Percentiles rank a stretch among this genome's conserved stretches.
phyloP scores from a whole-genome alignment of 208 protist species.

The Vickermania spadyakhi region DNA sequence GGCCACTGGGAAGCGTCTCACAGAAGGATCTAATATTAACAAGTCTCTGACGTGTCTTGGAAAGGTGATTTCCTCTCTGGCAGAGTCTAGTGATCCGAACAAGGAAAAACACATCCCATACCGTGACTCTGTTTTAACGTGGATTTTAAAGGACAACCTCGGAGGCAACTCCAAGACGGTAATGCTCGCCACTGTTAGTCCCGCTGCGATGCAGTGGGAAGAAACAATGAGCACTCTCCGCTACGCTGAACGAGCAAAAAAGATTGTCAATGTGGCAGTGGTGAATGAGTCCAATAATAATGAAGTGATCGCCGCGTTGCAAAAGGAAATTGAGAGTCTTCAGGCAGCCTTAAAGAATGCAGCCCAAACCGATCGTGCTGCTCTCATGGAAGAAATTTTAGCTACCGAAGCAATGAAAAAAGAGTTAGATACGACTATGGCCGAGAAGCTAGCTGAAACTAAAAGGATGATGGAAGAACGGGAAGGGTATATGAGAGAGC shows the following conservation, averaged over 20 bases:
- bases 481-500: conserved; percentile 49
- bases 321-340: conserved; percentile 53
- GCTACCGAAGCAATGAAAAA: conserved; percentile 61
- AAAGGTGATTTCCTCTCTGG: conserved; percentile 39
- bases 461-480: conserved; percentile 59
- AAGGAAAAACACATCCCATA: conserved; percentile 70
- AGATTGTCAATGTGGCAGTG: conserved; percentile 80
- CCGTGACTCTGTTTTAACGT: conserved; percentile 82
- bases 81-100: conserved; percentile 25
- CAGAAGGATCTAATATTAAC: conserved; percentile 83
- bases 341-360: conserved; percentile 39
- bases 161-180: conserved; percentile 92
- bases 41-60: conserved; percentile 45
- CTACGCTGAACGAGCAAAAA: conserved; percentile 64
- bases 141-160: conserved; percentile 75
- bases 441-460: conserved; percentile 59
- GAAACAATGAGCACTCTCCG: conserved; percentile 74
- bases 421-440: conserved; percentile 53
- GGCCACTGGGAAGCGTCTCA: conserved; percentile 58
- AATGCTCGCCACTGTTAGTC: conserved; percentile 67
- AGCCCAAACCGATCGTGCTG: conserved; percentile 31
- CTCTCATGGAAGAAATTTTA: conserved; percentile 46
- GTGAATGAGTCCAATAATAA: conserved; percentile 86
- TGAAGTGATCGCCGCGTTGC: conserved; percentile 58
- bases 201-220: conserved; percentile 38